Evolutionary conservation across 257 asterid species (phyloP), one percentile per base, ranked within the genome.

Genomic region (Gynochthodes officinalis): DNA sequence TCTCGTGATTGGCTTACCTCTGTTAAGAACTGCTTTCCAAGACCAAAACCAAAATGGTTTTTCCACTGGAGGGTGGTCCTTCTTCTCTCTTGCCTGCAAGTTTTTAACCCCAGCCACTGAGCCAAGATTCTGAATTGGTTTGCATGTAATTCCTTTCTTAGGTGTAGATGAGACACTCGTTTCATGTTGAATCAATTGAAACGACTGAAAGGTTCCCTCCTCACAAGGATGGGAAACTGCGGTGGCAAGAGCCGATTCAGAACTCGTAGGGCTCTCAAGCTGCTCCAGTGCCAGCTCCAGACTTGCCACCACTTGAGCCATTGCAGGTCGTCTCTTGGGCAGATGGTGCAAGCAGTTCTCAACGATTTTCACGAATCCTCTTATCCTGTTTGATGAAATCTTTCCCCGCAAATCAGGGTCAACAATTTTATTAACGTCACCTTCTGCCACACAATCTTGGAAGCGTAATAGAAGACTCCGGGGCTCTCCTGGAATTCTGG

Each of bases 271-370:
- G 43, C 43, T 42, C 7, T 5, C 27, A 12, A 59, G 69, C 46
- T 21, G 23, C 46, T 58, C 53, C 69, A 67, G 15, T 40, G 70
- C 74, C 42, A 27, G 39, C 64, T 67, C 74, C 27, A 57, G 74
- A 46, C 42, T 52, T 50, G 54, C 66, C 13, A 75, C 79, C 52
- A 75, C 69, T 46, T 59, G 60, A 59, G 74, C 74, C 80, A 76
- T 76, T 21, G 67, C 43, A 54, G 80, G 76, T n/a, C 76, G 80
- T 71, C 57, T 44, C 18, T 49, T 25, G 18, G 76, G 76, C 2
- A 43, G 59, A 7, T 27, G 43, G 10, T 61, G 70, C 69, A 72
- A 61, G 76, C 76, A 72, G 16, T 43, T 61, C 12, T 44, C 30
- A 15, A 58, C 25, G 2, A 49, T 3, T 57, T 39, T 13, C 67